Base-by-base conservation (phyloP, 768 basidiomycete species). In the Pholiota molesta region DNA sequence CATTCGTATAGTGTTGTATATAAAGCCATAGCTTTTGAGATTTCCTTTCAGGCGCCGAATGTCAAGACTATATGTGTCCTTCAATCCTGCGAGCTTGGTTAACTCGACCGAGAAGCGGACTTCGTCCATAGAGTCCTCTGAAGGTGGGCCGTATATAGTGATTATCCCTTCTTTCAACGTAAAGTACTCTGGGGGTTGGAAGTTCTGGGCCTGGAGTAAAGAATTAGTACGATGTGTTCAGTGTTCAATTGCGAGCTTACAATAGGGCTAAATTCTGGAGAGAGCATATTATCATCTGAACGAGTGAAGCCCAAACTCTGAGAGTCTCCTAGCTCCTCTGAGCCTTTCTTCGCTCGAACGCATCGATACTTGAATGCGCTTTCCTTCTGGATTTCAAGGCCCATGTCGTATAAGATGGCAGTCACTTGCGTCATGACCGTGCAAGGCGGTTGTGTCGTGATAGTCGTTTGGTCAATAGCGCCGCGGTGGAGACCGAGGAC, bases 51-150 rank as follows among this genome's bases (percentile, higher is more conserved):
- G 72, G 58, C 96, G 81, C 64, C 95, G 83, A 69, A 97, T 90
- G 73, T 97, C 95, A 55, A 98, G 80, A 73, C 89, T 89, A 71
- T 92, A 95, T 33, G 94, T 91, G 62, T 88, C 90, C 61, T 88
- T 87, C 60, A 98, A 81, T 59, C 92, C 87, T 66, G 89, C 88
- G 61, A 99, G 79, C 65, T 88, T 81, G 21, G 96, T 97, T 44
- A 99, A 78, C 78, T 99, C 97, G 61, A 97, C 88, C 4, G 89
- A 91, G 78, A 98, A 97, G 60, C 91, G 87, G 60, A 99, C 92
- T 81, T 98, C 96, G 68, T 92, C 96, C 37, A 90, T 91, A 39
- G 85, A 81, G 69, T 98, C 96, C 61, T 90, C 84, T 5, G 82
- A 70, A 39, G 73, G 65, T 47, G 88, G 83, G 2, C 94, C 93